phyloP scores from a whole-genome alignment of 805 yeast species.

The Yarrowia sp. region DNA sequence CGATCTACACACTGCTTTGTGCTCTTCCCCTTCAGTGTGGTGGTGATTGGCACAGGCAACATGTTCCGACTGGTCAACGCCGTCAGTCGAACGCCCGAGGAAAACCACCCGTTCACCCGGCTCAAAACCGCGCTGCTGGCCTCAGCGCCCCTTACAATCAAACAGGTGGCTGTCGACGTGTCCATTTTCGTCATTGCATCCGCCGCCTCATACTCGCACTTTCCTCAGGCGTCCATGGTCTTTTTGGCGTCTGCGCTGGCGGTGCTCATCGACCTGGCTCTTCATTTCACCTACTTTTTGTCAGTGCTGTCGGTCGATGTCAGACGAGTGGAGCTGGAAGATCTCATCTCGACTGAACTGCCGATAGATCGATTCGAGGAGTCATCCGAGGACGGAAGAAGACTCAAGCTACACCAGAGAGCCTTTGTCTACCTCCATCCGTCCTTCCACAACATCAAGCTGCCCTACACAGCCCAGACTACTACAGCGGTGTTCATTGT shows the following conservation, averaged over 20 bases:
- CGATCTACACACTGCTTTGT: slow-evolving; percentile 42
- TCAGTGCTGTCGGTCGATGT: slow-evolving; percentile 68
- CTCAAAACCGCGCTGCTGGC: slow-evolving; percentile 42
- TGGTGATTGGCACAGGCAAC: slow-evolving; percentile 49
- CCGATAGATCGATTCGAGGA: slow-evolving; percentile 3
- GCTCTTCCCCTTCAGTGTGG: slow-evolving; percentile 44
- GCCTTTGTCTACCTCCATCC: slow-evolving; percentile 12
- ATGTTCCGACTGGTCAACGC: slow-evolving; percentile 47
- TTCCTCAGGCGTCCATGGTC: slow-evolving; percentile 42
- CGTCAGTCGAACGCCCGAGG: slow-evolving; percentile 45
- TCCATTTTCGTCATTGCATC: slow-evolving; percentile 25
- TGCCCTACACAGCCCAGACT: slow-evolving; percentile 5
- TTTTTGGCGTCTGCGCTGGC: slow-evolving; percentile 50
- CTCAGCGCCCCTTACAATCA: slow-evolving; percentile 43
- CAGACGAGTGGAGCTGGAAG: slow-evolving; percentile 60
- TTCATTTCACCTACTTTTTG: slow-evolving; percentile 63
- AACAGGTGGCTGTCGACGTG: slow-evolving; percentile 39
- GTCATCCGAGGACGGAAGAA: slow-evolving; percentile 13
- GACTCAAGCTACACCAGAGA: slow-evolving; percentile 18
- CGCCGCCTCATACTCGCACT: slow-evolving; percentile 4
- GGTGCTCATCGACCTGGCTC: slow-evolving; percentile 55
- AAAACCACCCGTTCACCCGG: slow-evolving; percentile 43
- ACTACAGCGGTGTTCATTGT: slow-evolving; percentile 12
- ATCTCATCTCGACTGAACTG: slow-evolving; percentile 38
- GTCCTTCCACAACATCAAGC: slow-evolving; percentile 11